Conservation (phyloP, 192 early-diverging fungal genomes). For the Mortierella claussenii region DNA sequence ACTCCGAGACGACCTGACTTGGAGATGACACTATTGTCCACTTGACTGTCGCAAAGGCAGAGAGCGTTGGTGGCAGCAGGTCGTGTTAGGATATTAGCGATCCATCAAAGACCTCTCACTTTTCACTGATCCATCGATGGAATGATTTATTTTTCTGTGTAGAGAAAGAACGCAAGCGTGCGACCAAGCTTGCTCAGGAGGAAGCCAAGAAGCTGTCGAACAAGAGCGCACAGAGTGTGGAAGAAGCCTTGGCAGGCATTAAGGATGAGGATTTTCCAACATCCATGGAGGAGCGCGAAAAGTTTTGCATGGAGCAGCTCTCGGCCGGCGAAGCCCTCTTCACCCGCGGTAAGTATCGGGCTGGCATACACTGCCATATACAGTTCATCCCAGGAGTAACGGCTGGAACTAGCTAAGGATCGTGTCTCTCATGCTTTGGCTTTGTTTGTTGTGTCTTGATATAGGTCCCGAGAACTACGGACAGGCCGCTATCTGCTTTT, state of each 20-base stretch:
- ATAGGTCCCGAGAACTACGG: conserved; percentile 69
- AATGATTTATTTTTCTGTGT: no score
- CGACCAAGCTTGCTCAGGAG: conserved; percentile 63
- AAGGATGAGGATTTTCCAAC: conserved; percentile 78
- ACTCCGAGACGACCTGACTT: no score
- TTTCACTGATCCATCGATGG: no score
- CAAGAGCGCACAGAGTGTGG: conserved; percentile 56
- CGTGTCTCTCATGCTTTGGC: neutral
- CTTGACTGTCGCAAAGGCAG: no score
- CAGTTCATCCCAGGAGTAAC: no score
- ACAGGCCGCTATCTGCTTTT: conserved; percentile 86
- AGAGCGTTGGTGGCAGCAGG: no score
- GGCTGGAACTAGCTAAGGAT: neutral
- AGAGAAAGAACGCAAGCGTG: conserved; percentile 73
- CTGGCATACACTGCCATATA: no score
- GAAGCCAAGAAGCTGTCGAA: conserved; percentile 50
- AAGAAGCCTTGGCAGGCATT: conserved; percentile 68
- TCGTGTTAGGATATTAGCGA: no score
- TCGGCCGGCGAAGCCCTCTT: conserved; percentile 85
- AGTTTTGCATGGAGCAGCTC: conserved; percentile 90
- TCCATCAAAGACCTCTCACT: no score
- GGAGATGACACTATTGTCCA: no score
- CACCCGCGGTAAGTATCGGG: conserved; percentile 64
- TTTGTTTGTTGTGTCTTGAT: conserved; percentile 12
- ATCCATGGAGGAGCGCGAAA: conserved; percentile 81